These are phyloP conservation scores for Arachnopeziza araneosa DNA, from an alignment of 2,329 filamentous ascomycete genomes.

Conservation along the genomic window DNA sequence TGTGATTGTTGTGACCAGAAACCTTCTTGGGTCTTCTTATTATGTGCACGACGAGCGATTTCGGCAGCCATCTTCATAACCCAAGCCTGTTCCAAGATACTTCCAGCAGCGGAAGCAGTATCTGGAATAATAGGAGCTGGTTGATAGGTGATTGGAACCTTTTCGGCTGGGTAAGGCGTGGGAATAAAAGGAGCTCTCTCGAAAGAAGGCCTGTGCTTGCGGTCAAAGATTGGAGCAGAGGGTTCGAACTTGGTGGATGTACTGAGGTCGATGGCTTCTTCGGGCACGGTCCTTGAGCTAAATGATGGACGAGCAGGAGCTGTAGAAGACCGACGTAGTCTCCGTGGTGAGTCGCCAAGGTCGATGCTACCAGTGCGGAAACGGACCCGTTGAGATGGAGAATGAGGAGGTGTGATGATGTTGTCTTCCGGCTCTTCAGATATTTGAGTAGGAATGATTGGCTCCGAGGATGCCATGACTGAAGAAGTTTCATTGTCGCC, in stretches of 20 bases:
- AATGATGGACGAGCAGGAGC: constrained; percentile 10
- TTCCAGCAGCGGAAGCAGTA: constrained; percentile 23
- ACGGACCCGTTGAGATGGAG: constrained; percentile 34
- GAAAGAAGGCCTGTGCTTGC: constrained; percentile 15
- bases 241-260: constrained; percentile 12
- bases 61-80: constrained; percentile 92
- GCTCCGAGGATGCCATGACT: constrained; percentile 55
- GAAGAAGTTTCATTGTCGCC: constrained; percentile 45
- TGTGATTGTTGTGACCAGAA: constrained; percentile 36
- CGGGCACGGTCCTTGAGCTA: constrained; percentile 13
- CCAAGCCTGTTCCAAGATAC: constrained; percentile 58
- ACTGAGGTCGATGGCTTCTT: constrained; percentile 14
- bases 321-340: constrained; percentile 15
- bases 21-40: constrained; percentile 60
- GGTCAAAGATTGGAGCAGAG: constrained; percentile 14
- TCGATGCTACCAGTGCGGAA: constrained; percentile 32
- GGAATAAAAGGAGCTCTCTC: constrained; percentile 5
- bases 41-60: constrained; percentile 79
- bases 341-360: constrained; percentile 33
- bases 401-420: constrained; percentile 45
- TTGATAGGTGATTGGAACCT: constrained; percentile 8
- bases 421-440: constrained; percentile 56
- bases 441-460: constrained; percentile 49
- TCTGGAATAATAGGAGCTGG: constrained; percentile 19
- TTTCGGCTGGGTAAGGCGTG: background rate